Percentiles rank a stretch among this genome's conserved stretches.
These are phyloP conservation scores for Sabuloglossum arenarium DNA, from an alignment of 495 filamentous ascomycete genomes.

Conservation along the genomic window DNA sequence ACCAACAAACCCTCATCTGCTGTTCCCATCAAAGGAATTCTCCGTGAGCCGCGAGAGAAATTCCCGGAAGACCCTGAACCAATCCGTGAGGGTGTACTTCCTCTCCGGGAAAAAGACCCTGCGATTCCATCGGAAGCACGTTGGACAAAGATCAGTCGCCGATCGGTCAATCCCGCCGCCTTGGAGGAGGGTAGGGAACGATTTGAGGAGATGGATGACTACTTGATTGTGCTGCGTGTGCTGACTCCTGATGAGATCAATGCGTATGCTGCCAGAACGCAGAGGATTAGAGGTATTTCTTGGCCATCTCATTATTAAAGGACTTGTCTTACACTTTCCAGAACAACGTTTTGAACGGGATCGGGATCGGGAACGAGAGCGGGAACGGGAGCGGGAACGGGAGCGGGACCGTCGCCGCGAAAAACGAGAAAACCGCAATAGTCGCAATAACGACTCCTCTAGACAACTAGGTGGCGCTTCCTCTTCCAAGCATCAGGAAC, in stretches of 20 bases:
- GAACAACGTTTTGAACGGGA: constrained; percentile 17
- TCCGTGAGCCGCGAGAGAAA: constrained; percentile 48
- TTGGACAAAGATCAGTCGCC: constrained; percentile 77
- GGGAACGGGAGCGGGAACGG: constrained; percentile 10
- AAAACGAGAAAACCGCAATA: neutral
- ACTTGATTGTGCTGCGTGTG: constrained; percentile 68
- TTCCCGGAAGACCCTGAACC: constrained; percentile 65
- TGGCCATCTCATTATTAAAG: neutral
- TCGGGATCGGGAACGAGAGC: constrained; percentile 10
- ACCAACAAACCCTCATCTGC: constrained; percentile 21
- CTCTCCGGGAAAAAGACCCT: constrained; percentile 42
- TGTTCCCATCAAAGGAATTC: constrained; percentile 40
- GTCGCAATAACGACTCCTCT: neutral
- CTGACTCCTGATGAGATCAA: constrained; percentile 68
- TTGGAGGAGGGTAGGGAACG: constrained; percentile 50
- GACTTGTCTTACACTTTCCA: neutral
- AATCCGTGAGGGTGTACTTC: constrained; percentile 73
- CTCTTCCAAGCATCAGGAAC: neutral
- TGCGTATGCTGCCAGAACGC: constrained; percentile 51
- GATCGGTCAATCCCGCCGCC: constrained; percentile 65
- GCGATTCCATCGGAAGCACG: constrained; percentile 57
- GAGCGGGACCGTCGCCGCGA: neutral
- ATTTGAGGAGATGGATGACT: constrained; percentile 60
- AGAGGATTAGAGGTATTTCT: constrained; percentile 29
- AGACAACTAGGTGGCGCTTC: neutral